Base-by-base conservation (phyloP, 495 filamentous ascomycete genomes). In the Penicillium goetzii region DNA sequence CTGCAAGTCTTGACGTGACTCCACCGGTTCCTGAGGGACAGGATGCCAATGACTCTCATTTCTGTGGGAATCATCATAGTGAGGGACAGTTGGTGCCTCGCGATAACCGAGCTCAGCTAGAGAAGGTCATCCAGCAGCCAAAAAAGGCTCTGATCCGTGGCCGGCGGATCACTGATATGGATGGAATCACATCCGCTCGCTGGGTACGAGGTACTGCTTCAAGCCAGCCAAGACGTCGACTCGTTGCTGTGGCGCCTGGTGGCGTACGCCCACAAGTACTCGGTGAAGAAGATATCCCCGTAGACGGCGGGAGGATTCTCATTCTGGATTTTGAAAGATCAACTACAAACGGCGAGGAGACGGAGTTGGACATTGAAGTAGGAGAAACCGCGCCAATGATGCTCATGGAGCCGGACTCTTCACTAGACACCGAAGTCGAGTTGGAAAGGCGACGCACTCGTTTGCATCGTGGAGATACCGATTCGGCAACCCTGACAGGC, bases 261-360 rank as follows among this genome's bases (percentile, higher is more conserved):
- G 88, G 91, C 12, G 83, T 90, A 28, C 85, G 84, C 8, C 78
- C 83, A 25, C 78, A 81, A 14, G 80, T 83, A 4, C 82, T 85
- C 36, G 91, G 90, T 52, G 86, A 91, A 59, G 91, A 92, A 65
- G 88, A 85, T 25, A 86, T 93, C 25, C 88, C 91, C 59, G 84
- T 93, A n/a, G 91, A 93, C 65, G 91, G 92, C 26, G 92, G 92
- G 21, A 83, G 92, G 65, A 77, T 96, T n/a, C 84, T 88, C 12
- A 74, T 96, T 9, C 76, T 93, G 52, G 92, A 95, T 70, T 95
- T 96, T 66, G 81, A 86, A 58, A 87, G 89, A 60, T 76, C 83
- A 10, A 62, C 81, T 14, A 73, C 60, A 4, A 78, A 90, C 74
- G 90, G 90, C 8, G 70, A 77, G 30, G 74, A 77, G 19, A 72